Conservation (phyloP, 176 grass and related monocot genomes). For the Paspalum vaginatum region DNA sequence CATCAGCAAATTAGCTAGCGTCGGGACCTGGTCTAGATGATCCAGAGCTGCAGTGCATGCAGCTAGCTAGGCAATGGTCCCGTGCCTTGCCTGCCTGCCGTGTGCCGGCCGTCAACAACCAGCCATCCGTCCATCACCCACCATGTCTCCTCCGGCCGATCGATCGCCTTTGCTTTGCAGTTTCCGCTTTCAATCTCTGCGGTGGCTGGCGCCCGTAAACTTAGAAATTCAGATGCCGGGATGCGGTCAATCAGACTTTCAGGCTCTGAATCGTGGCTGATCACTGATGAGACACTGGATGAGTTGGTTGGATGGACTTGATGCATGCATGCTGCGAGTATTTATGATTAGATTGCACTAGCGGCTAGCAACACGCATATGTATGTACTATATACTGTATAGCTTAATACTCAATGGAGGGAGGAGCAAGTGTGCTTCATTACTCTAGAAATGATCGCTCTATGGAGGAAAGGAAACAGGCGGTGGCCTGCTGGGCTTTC, state of each 20-base stretch:
- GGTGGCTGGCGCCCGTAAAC: background rate
- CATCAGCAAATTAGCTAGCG: constrained; percentile 7
- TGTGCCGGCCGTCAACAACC: constrained; percentile 18
- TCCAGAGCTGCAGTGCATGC: background rate
- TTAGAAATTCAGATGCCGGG: constrained; percentile 42
- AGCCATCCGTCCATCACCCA: background rate
- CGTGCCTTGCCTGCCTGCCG: background rate
- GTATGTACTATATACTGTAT: background rate
- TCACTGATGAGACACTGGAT: background rate
- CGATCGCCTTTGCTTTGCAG: background rate
- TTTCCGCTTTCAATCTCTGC: background rate
- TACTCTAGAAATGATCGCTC: constrained; percentile 38
- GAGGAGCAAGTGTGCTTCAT: constrained; percentile 14
- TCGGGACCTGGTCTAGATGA: background rate
- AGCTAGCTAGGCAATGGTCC: constrained; percentile 32
- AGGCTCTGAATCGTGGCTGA: background rate
- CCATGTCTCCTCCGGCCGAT: background rate
- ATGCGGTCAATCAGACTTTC: background rate
- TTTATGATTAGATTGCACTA: background rate
- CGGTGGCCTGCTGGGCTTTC: constrained; percentile 35
- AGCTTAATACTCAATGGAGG: background rate
- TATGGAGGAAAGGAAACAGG: constrained; percentile 41
- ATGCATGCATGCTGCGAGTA: constrained; percentile 1
- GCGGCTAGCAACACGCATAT: background rate
- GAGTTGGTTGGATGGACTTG: background rate